Evolutionary conservation across 371 early-diverging fungal species (phyloP).

Genomic region (Thermomucor indicae-seudaticae): DNA sequence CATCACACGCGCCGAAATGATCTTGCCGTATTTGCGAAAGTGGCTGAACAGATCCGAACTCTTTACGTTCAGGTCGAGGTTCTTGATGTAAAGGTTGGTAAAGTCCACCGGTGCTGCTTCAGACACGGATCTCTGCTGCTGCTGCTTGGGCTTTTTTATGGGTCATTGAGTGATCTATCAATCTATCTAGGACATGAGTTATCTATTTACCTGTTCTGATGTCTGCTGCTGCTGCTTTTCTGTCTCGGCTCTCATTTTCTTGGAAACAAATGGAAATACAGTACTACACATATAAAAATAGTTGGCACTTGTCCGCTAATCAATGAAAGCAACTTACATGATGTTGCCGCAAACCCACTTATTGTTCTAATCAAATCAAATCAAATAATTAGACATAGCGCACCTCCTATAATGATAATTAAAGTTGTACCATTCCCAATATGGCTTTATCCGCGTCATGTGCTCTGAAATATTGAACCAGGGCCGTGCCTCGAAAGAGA

Average conservation of each 20-base stretch:
- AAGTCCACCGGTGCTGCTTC: constrained; percentile 21
- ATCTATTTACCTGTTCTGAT: too few species aligned
- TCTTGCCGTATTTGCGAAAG: constrained; percentile 45
- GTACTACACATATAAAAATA: constrained; percentile 4
- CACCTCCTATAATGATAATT: not conserved
- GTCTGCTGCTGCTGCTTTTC: not conserved
- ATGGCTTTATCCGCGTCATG: constrained; percentile 33
- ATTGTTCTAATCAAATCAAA: constrained; percentile 22
- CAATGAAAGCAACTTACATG: constrained; percentile 28
- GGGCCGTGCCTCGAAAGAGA: constrained; percentile 32
- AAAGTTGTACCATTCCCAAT: not conserved
- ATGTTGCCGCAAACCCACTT: constrained; percentile 21
- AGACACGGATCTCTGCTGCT: too few species aligned
- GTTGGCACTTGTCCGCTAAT: not conserved
- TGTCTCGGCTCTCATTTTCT: constrained; percentile 4
- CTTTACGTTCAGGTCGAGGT: constrained; percentile 43
- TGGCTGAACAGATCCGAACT: constrained; percentile 42
- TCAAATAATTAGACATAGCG: too few species aligned
- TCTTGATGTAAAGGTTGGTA: constrained; percentile 53
- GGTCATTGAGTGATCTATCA: not conserved
- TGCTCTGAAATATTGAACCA: constrained; percentile 42
- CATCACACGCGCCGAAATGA: constrained; percentile 51
- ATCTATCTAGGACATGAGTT: too few species aligned
- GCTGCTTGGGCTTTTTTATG: not conserved
- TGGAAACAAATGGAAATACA: constrained; percentile 15